These are phyloP conservation scores for Aspergillus tubingensis DNA, from an alignment of 2,329 filamentous ascomycete genomes.

Conservation along the genomic window DNA sequence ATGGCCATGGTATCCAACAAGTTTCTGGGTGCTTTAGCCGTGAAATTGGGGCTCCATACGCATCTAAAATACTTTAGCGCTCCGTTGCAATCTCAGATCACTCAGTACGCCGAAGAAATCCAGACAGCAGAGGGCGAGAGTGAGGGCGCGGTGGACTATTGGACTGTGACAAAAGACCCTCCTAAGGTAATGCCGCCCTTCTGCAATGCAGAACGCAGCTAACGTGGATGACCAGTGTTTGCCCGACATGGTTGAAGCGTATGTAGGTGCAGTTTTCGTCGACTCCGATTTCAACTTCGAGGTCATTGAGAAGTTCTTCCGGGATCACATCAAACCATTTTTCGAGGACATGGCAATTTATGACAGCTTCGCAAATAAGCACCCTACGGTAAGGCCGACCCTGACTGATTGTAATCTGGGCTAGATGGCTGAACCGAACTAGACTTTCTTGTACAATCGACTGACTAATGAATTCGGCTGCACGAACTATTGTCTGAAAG, in stretches of 20 bases:
- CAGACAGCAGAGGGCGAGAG: slow-evolving; percentile 34
- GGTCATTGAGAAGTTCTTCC: slow-evolving; percentile 75
- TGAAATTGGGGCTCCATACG: slow-evolving; percentile 73
- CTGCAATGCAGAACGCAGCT: background rate
- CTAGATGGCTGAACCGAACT: slow-evolving; percentile 7
- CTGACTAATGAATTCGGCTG: slow-evolving; percentile 69
- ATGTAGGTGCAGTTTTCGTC: slow-evolving; percentile 86
- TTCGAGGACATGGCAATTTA: slow-evolving; percentile 87
- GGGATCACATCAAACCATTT: slow-evolving; percentile 70
- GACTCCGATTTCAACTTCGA: slow-evolving; percentile 79
- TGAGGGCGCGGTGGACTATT: slow-evolving; percentile 43
- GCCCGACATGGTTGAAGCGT: slow-evolving; percentile 85
- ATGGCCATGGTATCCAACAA: slow-evolving; percentile 99
- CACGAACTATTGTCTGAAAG: slow-evolving; percentile 53
- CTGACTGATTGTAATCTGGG: background rate
- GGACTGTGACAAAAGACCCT: slow-evolving; percentile 44
- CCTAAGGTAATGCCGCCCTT: slow-evolving; percentile 40
- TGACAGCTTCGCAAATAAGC: slow-evolving; percentile 81
- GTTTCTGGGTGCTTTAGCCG: slow-evolving; percentile 80
- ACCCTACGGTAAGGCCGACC: slow-evolving; percentile 62
- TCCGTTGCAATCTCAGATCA: slow-evolving; percentile 48
- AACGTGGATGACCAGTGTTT: slow-evolving; percentile 53
- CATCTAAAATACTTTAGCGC: slow-evolving; percentile 60
- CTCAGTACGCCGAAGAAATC: slow-evolving; percentile 49
- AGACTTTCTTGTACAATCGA: slow-evolving; percentile 67